Conservation (phyloP, 1,284 basidiomycete species). For the Phellopilus nigrolimitatus region DNA sequence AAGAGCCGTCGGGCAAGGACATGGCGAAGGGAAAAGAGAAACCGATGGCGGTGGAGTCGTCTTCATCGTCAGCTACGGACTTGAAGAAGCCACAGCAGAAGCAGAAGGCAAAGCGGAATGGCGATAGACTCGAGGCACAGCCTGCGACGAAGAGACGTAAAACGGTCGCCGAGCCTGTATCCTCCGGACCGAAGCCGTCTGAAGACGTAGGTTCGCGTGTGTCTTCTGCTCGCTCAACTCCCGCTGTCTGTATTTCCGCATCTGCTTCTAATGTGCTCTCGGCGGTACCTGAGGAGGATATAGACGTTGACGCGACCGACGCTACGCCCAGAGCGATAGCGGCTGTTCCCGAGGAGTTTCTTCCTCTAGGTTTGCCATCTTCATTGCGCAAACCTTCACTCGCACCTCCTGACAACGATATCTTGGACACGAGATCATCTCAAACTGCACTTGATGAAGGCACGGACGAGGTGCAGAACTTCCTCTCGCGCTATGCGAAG, state of each 20-base stretch:
- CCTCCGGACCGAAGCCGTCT: not conserved
- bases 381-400: not conserved
- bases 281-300: not conserved
- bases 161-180: not conserved
- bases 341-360: slow-evolving; percentile 9
- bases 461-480: slow-evolving; percentile 12
- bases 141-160: slow-evolving; percentile 9
- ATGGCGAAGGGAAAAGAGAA: not conserved
- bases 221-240: not conserved
- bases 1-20: not conserved
- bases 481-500: slow-evolving; percentile 16
- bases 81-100: not conserved
- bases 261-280: not conserved
- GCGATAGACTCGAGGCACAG: slow-evolving; percentile 6
- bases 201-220: not conserved
- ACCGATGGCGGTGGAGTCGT: not conserved
- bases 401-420: not conserved
- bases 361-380: not conserved
- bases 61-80: not conserved
- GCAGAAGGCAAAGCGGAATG: slow-evolving; percentile 1
- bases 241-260: not conserved
- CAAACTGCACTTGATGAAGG: not conserved
- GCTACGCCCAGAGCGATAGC: not conserved
- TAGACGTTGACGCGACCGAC: not conserved
- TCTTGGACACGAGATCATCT: not conserved